Percentiles rank a stretch among this genome's conserved stretches.
Conservation (phyloP, 441 rosid species). For the Adansonia rubrostipa region DNA sequence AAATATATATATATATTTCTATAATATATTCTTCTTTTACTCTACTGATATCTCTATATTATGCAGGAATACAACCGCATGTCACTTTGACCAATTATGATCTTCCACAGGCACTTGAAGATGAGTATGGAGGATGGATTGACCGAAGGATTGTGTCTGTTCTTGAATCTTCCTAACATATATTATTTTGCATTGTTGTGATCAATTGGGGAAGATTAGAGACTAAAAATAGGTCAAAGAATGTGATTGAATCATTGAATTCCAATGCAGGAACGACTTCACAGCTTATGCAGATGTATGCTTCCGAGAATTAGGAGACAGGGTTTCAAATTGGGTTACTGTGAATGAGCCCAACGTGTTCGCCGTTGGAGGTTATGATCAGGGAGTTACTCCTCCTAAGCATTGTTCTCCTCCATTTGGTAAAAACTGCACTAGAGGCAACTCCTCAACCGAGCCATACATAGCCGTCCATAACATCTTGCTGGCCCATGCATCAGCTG, state of each 20-base stretch:
- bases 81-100: slow-evolving; percentile 47
- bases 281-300: slow-evolving; percentile 57
- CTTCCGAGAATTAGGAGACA: slow-evolving; percentile 58
- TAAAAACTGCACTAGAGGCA: slow-evolving; percentile 51
- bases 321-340: slow-evolving; percentile 57
- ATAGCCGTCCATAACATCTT: slow-evolving; percentile 63
- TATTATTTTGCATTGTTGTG: neutral
- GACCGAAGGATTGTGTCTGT: slow-evolving; percentile 45
- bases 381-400: slow-evolving; percentile 47
- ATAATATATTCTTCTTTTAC: neutral
- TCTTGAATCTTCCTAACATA: neutral
- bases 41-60: neutral
- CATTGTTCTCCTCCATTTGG: slow-evolving; percentile 56
- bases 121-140: slow-evolving; percentile 62
- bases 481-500: slow-evolving; percentile 72
- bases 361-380: slow-evolving; percentile 54
- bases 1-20: too few species aligned
- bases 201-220: too few species aligned
- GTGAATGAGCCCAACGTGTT: slow-evolving; percentile 58
- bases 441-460: slow-evolving; percentile 72
- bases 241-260: neutral
- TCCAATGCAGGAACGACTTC: slow-evolving; percentile 55
- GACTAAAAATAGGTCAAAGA: neutral
- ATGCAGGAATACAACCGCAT: slow-evolving; percentile 59
- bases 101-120: slow-evolving; percentile 61